A percentile compares a stretch with the other conserved stretches of the same genome.
These are phyloP conservation scores for Lichtheimia ornata DNA, from an alignment of 371 early-diverging fungal species.

Conservation along the genomic window DNA sequence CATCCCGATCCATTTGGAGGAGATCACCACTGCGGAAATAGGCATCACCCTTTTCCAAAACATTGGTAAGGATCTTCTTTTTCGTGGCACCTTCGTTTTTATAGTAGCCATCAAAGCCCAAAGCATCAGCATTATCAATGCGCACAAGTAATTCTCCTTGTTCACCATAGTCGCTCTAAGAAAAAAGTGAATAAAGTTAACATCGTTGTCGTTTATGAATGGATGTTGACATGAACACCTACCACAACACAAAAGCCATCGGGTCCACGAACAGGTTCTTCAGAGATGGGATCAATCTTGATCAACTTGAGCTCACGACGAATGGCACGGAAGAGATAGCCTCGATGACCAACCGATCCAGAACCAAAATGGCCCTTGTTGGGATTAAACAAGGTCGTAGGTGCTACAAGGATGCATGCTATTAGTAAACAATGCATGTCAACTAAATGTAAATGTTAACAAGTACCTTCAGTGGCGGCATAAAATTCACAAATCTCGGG, in stretches of 20 bases:
- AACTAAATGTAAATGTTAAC: neutral
- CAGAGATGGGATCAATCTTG: conserved; percentile 44
- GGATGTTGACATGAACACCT: conserved; percentile 13
- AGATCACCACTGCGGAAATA: conserved; percentile 73
- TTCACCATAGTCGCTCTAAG: conserved; percentile 11
- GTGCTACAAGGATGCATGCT: conserved; percentile 18
- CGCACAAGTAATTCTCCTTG: conserved; percentile 11
- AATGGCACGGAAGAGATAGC: conserved; percentile 25
- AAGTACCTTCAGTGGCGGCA: conserved; percentile 40
- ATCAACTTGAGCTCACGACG: conserved; percentile 30
- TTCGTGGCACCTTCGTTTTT: conserved; percentile 14
- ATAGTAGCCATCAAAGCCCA: conserved; percentile 13
- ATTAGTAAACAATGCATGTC: neutral
- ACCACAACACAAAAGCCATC: conserved; percentile 51
- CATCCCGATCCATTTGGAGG: conserved; percentile 51
- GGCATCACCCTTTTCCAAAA: conserved; percentile 9
- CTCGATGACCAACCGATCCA: conserved; percentile 58
- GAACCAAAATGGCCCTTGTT: conserved; percentile 49
- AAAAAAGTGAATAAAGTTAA: no score
- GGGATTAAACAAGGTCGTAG: conserved; percentile 44
- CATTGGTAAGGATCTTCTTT: conserved; percentile 13
- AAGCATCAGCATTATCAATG: neutral
- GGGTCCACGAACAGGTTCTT: conserved; percentile 27
- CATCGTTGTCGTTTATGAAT: no score
- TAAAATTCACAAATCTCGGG: conserved; percentile 58